Evolutionary conservation across 2,329 filamentous ascomycete species (phyloP), one percentile per base, ranked within the genome.

Genomic region (Phialophora tarda): DNA sequence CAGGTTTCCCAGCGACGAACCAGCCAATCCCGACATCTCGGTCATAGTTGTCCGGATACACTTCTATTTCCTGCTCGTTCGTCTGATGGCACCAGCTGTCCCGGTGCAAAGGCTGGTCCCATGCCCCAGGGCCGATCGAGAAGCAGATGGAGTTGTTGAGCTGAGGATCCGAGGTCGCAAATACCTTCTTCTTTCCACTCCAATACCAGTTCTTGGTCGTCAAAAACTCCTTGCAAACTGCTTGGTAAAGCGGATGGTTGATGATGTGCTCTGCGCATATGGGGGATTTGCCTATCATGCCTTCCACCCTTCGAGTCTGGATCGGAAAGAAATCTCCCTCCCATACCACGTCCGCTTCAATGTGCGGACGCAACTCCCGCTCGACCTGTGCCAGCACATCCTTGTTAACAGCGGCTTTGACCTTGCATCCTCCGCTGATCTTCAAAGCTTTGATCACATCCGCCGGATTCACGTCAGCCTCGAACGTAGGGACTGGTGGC

Each of bases 61-160:
- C 63, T 1, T 53, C 59, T 5, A 59, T 60, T 47, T 68, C 63
- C 12, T 34, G 44, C 34, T 65, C 70, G 63, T 48, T 68, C 62
- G 62, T 67, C 56, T 78, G 77, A 55, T 78, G 77, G 62, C 76
- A 77, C 66, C 77, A 78, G 61, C 78, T 77, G 63, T 78, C 77
- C 2, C 77, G 74, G 59, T 79, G 77, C 6, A 78, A 70, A 7
- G 72, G 69, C 60, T 78, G 77, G 1, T 76, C 71, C 7, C 69
- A 64, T 4, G 74, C 75, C 4, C 76, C 75, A 0, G 78, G 76
- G 10, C 73, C 74, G 1, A 74, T 75, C 47, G 74, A 74, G 74
- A 79, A 77, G 30, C 38, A 72, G 63, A 21, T 63, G 65, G 70
- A 7, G 64, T 66, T 62, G 65, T 63, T 53, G 58, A 70, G 67